A percentile compares a stretch with the other conserved stretches of the same genome.
phyloP scores from a whole-genome alignment of 2,329 filamentous ascomycete species.

The Pseudogymnoascus sp. region DNA sequence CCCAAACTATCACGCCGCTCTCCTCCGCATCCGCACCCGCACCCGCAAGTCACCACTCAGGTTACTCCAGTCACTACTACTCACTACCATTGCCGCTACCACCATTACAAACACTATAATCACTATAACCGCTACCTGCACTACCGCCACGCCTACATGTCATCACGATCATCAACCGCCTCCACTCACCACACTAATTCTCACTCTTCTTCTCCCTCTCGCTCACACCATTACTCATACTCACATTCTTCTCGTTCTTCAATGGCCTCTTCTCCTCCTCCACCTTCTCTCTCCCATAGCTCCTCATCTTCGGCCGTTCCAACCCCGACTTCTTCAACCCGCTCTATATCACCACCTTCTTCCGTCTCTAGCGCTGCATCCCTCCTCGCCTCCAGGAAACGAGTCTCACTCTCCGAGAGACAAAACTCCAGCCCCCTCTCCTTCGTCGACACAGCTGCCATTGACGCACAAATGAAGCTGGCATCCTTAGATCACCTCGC shows the following conservation, averaged over 20 bases:
- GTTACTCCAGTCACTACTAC: background rate
- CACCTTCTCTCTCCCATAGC: background rate
- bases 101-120: background rate
- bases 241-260: conserved; percentile 21
- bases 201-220: conserved; percentile 23
- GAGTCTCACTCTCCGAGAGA: conserved; percentile 20
- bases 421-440: conserved; percentile 41
- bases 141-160: background rate
- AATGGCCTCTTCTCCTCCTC: conserved; percentile 18
- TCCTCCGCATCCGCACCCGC: conserved; percentile 1
- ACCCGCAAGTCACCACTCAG: background rate
- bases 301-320: conserved; percentile 1
- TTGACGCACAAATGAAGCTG: conserved; percentile 54
- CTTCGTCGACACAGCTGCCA: conserved; percentile 46
- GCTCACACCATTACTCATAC: conserved; percentile 23
- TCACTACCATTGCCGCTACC: background rate
- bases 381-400: conserved; percentile 22
- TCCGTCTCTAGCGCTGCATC: conserved; percentile 14
- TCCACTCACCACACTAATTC: conserved; percentile 16
- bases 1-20: background rate
- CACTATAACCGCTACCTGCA: background rate
- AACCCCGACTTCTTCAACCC: conserved; percentile 9
- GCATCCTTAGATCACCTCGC: conserved; percentile 51
- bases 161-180: conserved; percentile 1
- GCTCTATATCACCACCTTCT: conserved; percentile 11